These are phyloP conservation scores for Crotalaria pallida DNA, from an alignment of 306 rosid species.

Conservation along the genomic window DNA sequence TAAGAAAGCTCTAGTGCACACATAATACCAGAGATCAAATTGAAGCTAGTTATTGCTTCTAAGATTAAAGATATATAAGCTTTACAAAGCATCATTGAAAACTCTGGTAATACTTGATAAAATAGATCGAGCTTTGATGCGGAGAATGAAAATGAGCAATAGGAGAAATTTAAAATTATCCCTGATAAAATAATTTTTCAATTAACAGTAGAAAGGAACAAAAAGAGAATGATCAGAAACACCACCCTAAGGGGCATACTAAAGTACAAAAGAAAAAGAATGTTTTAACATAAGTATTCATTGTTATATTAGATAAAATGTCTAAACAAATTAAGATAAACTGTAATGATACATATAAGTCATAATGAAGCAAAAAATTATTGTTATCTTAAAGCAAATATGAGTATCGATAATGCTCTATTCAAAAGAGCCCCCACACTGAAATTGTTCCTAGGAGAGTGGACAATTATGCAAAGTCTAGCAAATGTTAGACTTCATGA, in stretches of 20 bases:
- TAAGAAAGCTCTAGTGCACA: neutral
- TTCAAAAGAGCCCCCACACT: neutral
- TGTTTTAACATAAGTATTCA: neutral
- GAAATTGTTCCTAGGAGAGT: slow-evolving; percentile 3
- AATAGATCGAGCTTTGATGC: neutral
- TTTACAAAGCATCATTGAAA: neutral
- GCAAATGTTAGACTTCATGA: neutral
- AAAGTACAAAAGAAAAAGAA: neutral
- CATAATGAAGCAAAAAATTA: neutral
- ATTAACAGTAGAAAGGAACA: neutral
- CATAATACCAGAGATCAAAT: neutral
- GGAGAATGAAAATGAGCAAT: neutral
- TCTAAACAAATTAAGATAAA: neutral
- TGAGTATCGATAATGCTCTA: neutral
- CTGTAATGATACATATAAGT: neutral
- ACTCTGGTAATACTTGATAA: neutral
- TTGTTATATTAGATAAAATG: neutral
- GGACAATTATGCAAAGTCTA: neutral
- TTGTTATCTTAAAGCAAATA: slow-evolving; percentile 6
- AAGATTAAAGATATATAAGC: neutral
- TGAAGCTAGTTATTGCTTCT: neutral
- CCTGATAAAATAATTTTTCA: neutral
- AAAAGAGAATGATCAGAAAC: slow-evolving; percentile 1
- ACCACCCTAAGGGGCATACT: neutral
- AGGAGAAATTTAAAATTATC: neutral